phyloP scores from a whole-genome alignment of 2,329 filamentous ascomycete genomes.

The Diaporthe velutina region DNA sequence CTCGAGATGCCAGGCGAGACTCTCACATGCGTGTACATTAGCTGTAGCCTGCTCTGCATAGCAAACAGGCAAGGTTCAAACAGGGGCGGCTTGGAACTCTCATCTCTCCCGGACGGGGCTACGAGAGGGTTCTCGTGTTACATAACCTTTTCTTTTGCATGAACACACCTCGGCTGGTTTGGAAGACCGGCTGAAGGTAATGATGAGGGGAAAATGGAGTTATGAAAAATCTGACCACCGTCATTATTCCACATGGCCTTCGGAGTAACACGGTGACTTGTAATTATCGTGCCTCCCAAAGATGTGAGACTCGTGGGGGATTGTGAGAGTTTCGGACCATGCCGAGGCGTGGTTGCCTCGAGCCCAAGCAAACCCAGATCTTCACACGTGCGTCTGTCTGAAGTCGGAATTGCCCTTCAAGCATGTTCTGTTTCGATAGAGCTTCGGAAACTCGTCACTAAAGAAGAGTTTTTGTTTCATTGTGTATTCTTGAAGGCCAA shows the following conservation, averaged over 20 bases:
- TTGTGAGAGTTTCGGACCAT: too few relatives aligned
- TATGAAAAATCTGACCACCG: neutral
- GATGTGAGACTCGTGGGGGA: neutral
- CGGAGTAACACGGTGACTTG: neutral
- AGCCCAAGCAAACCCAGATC: neutral
- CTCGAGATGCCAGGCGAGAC: neutral
- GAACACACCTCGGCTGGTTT: conserved; percentile 22
- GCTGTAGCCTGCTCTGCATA: conserved; percentile 17
- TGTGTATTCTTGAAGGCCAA: neutral
- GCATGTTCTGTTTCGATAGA: too few relatives aligned
- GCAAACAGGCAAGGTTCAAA: conserved; percentile 16
- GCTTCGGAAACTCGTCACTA: too few relatives aligned
- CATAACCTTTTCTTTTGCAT: conserved; percentile 24
- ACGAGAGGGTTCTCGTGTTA: conserved; percentile 26
- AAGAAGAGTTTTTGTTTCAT: neutral
- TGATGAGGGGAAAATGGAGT: conserved; percentile 22
- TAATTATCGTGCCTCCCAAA: neutral
- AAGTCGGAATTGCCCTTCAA: neutral
- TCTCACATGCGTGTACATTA: conserved; percentile 29
- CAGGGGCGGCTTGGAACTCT: conserved; percentile 10
- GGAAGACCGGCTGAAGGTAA: neutral
- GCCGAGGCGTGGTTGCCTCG: too few relatives aligned
- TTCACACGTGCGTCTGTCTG: neutral
- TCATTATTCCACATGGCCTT: neutral
- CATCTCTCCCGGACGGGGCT: conserved; percentile 17